Base-by-base conservation (phyloP, 2,329 filamentous ascomycete genomes). In the Beauveria sp. region DNA sequence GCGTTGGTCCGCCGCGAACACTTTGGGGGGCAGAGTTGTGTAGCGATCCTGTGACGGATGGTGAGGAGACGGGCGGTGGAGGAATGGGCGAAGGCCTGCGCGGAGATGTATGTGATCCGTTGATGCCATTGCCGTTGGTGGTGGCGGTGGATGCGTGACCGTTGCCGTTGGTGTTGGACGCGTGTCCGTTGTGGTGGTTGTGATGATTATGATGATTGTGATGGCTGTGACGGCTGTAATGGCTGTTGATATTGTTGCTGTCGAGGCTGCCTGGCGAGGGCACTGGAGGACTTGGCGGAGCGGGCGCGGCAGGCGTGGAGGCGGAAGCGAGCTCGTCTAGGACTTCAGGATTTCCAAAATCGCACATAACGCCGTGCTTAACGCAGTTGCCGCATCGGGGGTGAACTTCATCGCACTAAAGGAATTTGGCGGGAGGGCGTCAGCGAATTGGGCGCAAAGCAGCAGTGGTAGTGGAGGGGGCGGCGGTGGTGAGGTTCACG, bases 331-430 rank as follows among this genome's bases (percentile, higher is more conserved):
- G 73, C 51, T 80, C 76, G 58, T 79, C 76, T 62, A 78, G 70
- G 62, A 79, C 71, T 42, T 78, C 72, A 9, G 80, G 78, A 64
- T 78, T 78, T 66, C 86, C 83, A 68, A 88, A 88, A 70, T 88
- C 86, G 73, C 86, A 88, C 40, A 77, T 71, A 43, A 88, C 86
- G 66, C 85, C 86, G 72, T 88, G 86, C 68, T 87, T 88, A 61
- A 79, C 74, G 73, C 86, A 88, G 72, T 88, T 87, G 63, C 84
- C 82, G 69, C 86, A 88, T 62, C 80, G 75, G 9, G 86, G 86
- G 68, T 87, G 85, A 12, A 84, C 74, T 71, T 88, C 86, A 69
- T 88, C 85, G 73, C 86, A 88, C 83, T 85, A 67, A 22, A 56
- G 18, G 40, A 8, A n/a, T 20, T 18, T 42, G 43, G 45, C 28